A percentile compares a stretch with the other conserved stretches of the same genome.
Evolutionary conservation across 257 asterid genomes (phyloP).

Genomic region (Henckelia pumila): DNA sequence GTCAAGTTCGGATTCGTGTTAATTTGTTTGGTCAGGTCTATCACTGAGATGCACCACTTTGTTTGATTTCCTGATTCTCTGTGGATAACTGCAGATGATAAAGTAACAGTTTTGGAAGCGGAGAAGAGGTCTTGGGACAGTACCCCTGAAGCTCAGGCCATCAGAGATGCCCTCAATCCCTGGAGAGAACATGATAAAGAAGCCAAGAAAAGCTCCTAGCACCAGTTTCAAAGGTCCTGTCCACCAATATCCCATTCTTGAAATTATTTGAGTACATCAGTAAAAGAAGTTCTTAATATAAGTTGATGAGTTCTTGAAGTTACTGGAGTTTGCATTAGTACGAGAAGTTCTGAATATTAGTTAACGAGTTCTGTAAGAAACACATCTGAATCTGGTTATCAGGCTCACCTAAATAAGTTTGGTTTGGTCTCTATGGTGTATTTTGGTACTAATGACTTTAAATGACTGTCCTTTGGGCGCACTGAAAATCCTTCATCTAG

Average conservation of each 20-base stretch:
- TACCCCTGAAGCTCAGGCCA: conserved; percentile 79
- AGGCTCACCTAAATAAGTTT: background rate
- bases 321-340: too few species aligned
- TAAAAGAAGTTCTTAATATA: too few species aligned
- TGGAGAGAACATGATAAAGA: background rate
- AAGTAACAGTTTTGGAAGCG: conserved; percentile 77
- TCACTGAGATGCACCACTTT: conserved; percentile 5
- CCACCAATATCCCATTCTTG: background rate
- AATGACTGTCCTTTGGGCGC: background rate
- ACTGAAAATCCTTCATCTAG: background rate
- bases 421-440: background rate
- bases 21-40: background rate
- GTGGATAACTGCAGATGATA: conserved; percentile 64
- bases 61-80: conserved; percentile 17
- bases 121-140: conserved; percentile 87
- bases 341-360: too few species aligned
- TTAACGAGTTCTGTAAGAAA: background rate
- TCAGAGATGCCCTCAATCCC: conserved; percentile 28
- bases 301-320: background rate
- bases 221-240: too few species aligned
- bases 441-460: too few species aligned
- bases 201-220: background rate
- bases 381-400: background rate
- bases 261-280: too few species aligned
- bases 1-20: background rate